A percentile compares a stretch with the other conserved stretches of the same genome.
Conservation (phyloP, 2,329 filamentous ascomycete genomes). For the Monosporascus sp. region DNA sequence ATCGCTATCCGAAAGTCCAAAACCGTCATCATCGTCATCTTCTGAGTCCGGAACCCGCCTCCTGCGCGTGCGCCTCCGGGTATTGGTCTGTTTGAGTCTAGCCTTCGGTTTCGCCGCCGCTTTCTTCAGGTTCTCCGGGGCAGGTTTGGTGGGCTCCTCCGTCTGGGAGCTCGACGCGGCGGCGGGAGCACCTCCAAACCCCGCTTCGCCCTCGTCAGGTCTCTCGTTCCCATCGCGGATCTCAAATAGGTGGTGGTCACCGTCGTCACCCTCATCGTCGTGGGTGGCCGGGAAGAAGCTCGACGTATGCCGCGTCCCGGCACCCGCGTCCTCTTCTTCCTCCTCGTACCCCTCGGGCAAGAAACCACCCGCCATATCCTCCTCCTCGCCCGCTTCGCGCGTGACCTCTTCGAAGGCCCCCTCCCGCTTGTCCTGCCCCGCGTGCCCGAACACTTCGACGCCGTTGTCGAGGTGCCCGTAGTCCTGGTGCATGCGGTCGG, state of each 20-base stretch:
- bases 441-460: constrained; percentile 51
- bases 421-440: constrained; percentile 23
- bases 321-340: constrained; percentile 31
- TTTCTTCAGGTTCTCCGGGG: not conserved
- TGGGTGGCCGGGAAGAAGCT: constrained; percentile 42
- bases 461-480: constrained; percentile 60
- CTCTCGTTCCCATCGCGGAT: not conserved
- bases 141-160: not conserved
- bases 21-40: constrained; percentile 1
- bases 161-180: not conserved
- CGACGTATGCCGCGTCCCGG: constrained; percentile 29
- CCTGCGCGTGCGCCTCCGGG: constrained; percentile 1
- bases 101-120: constrained; percentile 7
- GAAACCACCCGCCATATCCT: constrained; percentile 57
- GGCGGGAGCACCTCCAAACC: not conserved
- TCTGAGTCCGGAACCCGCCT: not conserved
- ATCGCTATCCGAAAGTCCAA: not conserved
- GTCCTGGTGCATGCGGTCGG: constrained; percentile 69
- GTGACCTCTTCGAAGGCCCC: constrained; percentile 11
- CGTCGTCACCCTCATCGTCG: constrained; percentile 33
- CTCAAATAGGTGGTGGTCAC: not conserved
- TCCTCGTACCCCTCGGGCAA: constrained; percentile 52
- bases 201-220: not conserved
- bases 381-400: constrained; percentile 28
- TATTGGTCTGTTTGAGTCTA: constrained; percentile 4